phyloP scores from a whole-genome alignment of 768 basidiomycete species.

The Hericium rajendrae region DNA sequence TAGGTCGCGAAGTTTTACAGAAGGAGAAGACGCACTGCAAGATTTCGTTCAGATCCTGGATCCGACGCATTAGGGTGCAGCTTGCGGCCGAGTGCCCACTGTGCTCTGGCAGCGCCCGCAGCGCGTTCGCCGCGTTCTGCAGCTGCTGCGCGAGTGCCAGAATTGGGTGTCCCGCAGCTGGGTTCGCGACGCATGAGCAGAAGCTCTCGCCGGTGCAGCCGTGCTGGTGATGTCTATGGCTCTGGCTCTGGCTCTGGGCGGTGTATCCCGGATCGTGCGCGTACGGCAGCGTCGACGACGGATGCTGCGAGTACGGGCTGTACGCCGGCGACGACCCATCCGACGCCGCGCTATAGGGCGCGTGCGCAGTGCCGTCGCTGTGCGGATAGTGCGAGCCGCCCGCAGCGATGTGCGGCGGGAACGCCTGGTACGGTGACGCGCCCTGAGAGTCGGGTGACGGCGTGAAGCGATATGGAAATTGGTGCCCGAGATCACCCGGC shows the following conservation, averaged over 20 bases:
- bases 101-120: conserved; percentile 14
- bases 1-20: not conserved
- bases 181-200: conserved; percentile 13
- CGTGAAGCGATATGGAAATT: conserved; percentile 17
- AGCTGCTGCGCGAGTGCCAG: conserved; percentile 12
- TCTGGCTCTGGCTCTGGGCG: not conserved
- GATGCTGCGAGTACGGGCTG: conserved; percentile 14
- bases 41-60: conserved; percentile 12
- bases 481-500: conserved; percentile 10
- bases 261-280: conserved; percentile 4
- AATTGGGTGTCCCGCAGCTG: conserved; percentile 7
- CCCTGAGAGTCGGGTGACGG: conserved; percentile 15
- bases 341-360: conserved; percentile 6
- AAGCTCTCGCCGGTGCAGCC: conserved; percentile 4
- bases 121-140: conserved; percentile 5
- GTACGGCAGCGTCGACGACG: conserved; percentile 5
- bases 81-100: not conserved
- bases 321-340: conserved; percentile 13
- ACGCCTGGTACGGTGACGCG: conserved; percentile 15
- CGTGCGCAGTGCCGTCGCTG: conserved; percentile 6
- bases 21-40: conserved; percentile 7
- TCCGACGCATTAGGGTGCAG: conserved; percentile 11
- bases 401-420: conserved; percentile 5
- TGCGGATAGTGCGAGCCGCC: not conserved
- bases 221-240: conserved; percentile 2